phyloP scores from a whole-genome alignment of 2,329 filamentous ascomycete species.

The Arthrinium phaeospermum region DNA sequence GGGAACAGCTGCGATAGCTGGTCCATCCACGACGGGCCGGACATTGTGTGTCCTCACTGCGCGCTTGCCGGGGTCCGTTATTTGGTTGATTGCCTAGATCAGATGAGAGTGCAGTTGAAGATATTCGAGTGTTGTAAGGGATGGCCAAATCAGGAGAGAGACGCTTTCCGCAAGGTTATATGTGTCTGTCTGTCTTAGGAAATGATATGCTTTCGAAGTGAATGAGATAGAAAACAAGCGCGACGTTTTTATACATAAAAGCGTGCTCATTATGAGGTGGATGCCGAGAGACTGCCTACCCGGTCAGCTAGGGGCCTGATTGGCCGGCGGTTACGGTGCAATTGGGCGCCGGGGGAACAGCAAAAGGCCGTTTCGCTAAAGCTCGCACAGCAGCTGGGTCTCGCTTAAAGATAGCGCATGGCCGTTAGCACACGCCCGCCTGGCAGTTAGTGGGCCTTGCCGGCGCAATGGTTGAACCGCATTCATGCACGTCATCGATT shows the following conservation, averaged over 20 bases:
- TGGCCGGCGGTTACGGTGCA: not conserved
- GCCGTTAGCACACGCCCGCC: not conserved
- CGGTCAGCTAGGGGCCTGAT: not conserved
- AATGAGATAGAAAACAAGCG: not conserved
- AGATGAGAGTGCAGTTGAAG: not conserved
- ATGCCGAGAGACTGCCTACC: not conserved
- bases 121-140: not conserved
- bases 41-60: not conserved
- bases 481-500: constrained; percentile 1
- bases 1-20: not conserved
- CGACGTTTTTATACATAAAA: not conserved
- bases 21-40: not conserved
- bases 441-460: not conserved
- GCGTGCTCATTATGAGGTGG: not conserved
- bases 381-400: not conserved
- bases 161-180: not conserved
- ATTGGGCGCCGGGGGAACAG: not conserved
- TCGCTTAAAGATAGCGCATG: not conserved
- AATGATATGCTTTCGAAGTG: fast-evolving
- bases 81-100: not conserved
- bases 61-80: not conserved
- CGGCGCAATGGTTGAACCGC: not conserved
- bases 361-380: not conserved
- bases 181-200: not conserved
- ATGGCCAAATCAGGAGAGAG: not conserved